Percentiles rank a stretch among this genome's conserved stretches.
Conservation (phyloP, 306 rosid genomes). For the Vigna reflexopilosa region DNA sequence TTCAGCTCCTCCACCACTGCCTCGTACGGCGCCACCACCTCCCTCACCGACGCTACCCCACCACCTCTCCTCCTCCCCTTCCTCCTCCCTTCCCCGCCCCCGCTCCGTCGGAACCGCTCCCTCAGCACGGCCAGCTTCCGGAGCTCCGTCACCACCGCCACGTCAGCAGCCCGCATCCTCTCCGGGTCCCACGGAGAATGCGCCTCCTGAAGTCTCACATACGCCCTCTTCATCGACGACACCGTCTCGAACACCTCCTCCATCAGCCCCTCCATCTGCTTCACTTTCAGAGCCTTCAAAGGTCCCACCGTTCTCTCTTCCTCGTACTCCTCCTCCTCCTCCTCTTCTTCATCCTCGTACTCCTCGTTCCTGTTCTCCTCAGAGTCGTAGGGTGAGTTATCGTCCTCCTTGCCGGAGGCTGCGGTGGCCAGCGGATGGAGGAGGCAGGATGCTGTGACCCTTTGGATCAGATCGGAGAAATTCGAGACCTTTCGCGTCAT, state of each 20-base stretch:
- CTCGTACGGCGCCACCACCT: slow-evolving; percentile 97
- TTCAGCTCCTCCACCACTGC: slow-evolving; percentile 89
- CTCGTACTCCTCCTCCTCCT: slow-evolving; percentile 29
- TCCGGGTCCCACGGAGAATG: slow-evolving; percentile 96
- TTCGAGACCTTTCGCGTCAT: slow-evolving; percentile 86
- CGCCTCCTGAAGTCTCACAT: slow-evolving; percentile 75
- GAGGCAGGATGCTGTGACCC: slow-evolving; percentile 88
- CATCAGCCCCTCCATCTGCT: slow-evolving; percentile 78
- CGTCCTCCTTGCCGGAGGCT: slow-evolving; percentile 41
- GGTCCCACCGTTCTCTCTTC: slow-evolving; percentile 42
- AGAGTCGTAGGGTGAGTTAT: slow-evolving; percentile 45
- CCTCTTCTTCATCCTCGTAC: not conserved
- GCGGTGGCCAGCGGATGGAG: slow-evolving; percentile 85
- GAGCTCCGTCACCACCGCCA: slow-evolving; percentile 82
- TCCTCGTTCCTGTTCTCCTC: slow-evolving; percentile 52
- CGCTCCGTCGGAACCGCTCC: slow-evolving; percentile 67
- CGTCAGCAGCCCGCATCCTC: slow-evolving; percentile 82
- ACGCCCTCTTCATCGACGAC: slow-evolving; percentile 82
- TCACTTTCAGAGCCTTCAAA: slow-evolving; percentile 45
- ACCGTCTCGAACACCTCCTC: slow-evolving; percentile 82
- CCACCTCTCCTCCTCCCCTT: slow-evolving; percentile 43
- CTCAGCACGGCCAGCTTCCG: slow-evolving; percentile 74
- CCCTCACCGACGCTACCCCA: slow-evolving; percentile 58
- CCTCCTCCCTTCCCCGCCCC: slow-evolving; percentile 41
- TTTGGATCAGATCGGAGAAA: slow-evolving; percentile 93